A percentile compares a stretch with the other conserved stretches of the same genome.
Conservation (phyloP, 2,329 filamentous ascomycete genomes). For the Aspergillus sp. region DNA sequence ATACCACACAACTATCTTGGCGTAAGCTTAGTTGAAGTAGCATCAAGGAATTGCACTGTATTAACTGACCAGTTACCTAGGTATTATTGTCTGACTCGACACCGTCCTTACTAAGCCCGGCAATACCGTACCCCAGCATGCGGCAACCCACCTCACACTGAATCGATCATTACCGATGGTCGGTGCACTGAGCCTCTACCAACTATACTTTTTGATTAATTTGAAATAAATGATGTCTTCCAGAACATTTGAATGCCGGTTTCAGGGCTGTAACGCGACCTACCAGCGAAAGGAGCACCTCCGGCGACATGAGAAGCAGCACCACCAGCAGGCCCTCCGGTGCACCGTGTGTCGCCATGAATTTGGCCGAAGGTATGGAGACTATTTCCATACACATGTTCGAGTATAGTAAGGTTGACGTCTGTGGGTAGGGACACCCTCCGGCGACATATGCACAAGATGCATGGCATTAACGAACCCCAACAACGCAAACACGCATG, state of each 20-base stretch:
- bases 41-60: too few relatives aligned
- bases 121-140: too few relatives aligned
- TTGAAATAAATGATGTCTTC: background rate
- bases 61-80: too few relatives aligned
- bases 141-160: too few relatives aligned
- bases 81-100: too few relatives aligned
- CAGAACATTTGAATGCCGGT: conserved; percentile 7
- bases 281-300: conserved; percentile 29
- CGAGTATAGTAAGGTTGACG: too few relatives aligned
- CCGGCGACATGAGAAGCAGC: conserved; percentile 21
- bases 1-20: too few relatives aligned
- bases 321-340: conserved; percentile 11
- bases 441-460: conserved; percentile 23
- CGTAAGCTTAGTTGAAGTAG: too few relatives aligned
- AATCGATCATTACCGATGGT: too few relatives aligned
- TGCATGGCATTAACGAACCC: conserved; percentile 16
- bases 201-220: background rate
- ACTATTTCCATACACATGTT: background rate
- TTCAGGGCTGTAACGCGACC: conserved; percentile 20
- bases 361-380: conserved; percentile 21
- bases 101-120: too few relatives aligned
- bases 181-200: too few relatives aligned
- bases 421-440: conserved; percentile 24
- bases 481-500: conserved; percentile 18
- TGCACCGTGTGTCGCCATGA: conserved; percentile 18